Percentiles rank a stretch among this genome's conserved stretches.
Evolutionary conservation across 2,329 filamentous ascomycete genomes (phyloP).

Genomic region (Colletotrichum australisinense): DNA sequence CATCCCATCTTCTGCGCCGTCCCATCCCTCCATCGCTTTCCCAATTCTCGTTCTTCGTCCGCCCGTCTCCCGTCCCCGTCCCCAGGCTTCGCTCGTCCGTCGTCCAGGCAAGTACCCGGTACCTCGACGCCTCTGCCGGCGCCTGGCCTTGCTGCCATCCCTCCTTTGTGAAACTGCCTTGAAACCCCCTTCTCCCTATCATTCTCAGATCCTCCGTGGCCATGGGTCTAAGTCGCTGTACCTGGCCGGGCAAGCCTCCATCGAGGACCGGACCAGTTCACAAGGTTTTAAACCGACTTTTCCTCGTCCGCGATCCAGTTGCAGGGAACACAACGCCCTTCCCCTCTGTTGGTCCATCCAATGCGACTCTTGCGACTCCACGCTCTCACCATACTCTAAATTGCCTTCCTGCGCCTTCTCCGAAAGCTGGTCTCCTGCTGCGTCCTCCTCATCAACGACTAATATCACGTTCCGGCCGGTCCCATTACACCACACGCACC

Average conservation of each 20-base stretch:
- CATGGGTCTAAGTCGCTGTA: slow-evolving; percentile 35
- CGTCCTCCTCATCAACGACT: slow-evolving; percentile 6
- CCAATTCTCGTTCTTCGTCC: slow-evolving; percentile 27
- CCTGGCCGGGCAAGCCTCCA: slow-evolving; percentile 29
- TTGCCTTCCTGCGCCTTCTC: slow-evolving; percentile 30
- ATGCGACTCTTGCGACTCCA: slow-evolving; percentile 32
- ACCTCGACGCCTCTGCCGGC: slow-evolving; percentile 12
- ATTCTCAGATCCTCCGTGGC: slow-evolving; percentile 27
- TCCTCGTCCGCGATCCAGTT: slow-evolving; percentile 43
- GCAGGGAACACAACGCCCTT: slow-evolving; percentile 33
- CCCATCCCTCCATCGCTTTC: slow-evolving; percentile 18
- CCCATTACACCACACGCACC: slow-evolving; percentile 26
- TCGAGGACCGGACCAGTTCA: slow-evolving; percentile 30
- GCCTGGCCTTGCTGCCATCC: slow-evolving; percentile 21
- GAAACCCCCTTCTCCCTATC: slow-evolving; percentile 35
- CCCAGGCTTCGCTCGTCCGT: slow-evolving; percentile 3
- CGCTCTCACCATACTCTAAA: slow-evolving; percentile 35
- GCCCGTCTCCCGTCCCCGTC: slow-evolving; percentile 22
- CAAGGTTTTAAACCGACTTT: slow-evolving; percentile 47
- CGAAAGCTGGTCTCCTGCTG: slow-evolving; percentile 9
- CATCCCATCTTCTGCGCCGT: slow-evolving; percentile 28
- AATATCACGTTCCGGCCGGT: slow-evolving; percentile 26
- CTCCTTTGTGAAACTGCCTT: slow-evolving; percentile 31
- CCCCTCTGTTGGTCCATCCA: slow-evolving; percentile 31
- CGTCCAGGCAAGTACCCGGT: slow-evolving; percentile 28